phyloP scores from a whole-genome alignment of 2,329 filamentous ascomycete genomes.

The Colletotrichum tofieldiae region DNA sequence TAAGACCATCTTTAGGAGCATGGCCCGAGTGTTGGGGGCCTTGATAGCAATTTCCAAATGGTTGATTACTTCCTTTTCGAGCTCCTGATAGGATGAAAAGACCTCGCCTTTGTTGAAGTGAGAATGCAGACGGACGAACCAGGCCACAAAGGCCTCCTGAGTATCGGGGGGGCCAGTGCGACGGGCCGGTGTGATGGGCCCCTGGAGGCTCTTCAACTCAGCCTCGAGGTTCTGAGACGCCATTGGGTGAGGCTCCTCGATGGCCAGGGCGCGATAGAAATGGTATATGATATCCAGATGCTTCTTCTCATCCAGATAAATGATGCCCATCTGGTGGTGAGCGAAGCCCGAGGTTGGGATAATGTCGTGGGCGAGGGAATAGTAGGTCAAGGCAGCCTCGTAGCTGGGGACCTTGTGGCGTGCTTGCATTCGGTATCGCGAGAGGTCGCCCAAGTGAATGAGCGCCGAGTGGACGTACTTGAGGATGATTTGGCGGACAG shows the following conservation, averaged over 20 bases:
- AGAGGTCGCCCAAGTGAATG: slow-evolving; percentile 90
- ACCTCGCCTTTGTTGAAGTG: slow-evolving; percentile 84
- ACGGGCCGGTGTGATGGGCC: slow-evolving; percentile 52
- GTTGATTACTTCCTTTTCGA: slow-evolving; percentile 88
- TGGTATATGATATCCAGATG: slow-evolving; percentile 91
- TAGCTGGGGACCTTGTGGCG: slow-evolving; percentile 81
- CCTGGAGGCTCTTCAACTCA: slow-evolving; percentile 76
- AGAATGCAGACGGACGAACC: slow-evolving; percentile 90
- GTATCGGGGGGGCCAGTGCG: slow-evolving; percentile 63
- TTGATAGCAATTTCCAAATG: slow-evolving; percentile 83
- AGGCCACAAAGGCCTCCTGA: slow-evolving; percentile 78
- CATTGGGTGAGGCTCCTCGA: slow-evolving; percentile 81
- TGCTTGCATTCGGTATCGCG: slow-evolving; percentile 85
- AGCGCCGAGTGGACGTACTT: slow-evolving; percentile 86
- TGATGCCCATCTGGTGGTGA: slow-evolving; percentile 92
- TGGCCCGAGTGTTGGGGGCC: slow-evolving; percentile 74
- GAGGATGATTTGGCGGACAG: slow-evolving; percentile 74
- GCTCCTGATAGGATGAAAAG: slow-evolving; percentile 82
- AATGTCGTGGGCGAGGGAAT: slow-evolving; percentile 84
- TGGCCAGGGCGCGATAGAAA: slow-evolving; percentile 86
- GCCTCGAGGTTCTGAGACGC: slow-evolving; percentile 83
- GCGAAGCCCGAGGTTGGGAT: slow-evolving; percentile 85
- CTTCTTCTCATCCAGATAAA: slow-evolving; percentile 83
- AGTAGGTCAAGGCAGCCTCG: slow-evolving; percentile 86
- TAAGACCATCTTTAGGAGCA: slow-evolving; percentile 84